Evolutionary conservation across 129 eudicot species (phyloP), one percentile per base, ranked within the genome.

Genomic region (Dittrichia graveolens): DNA sequence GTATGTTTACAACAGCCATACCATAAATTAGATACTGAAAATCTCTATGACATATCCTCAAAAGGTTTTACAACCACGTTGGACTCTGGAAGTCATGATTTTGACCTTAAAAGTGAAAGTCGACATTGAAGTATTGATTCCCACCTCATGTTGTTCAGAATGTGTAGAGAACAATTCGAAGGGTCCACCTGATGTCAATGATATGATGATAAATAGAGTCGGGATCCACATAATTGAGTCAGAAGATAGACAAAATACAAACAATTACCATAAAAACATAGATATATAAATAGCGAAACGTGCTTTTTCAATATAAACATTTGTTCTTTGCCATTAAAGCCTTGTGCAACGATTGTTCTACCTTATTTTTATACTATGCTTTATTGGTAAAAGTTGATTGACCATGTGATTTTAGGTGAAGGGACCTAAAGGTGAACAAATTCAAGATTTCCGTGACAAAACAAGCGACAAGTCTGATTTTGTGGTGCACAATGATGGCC

Each of bases 351-450:
- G 14, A 13, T 58, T 59, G 10, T 58, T 58, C n/a, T 8, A 14
- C 65, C 42, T 39, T 60, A 3, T 14, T 3, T 73, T 66, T 57
- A 52, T 56, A 66, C 2, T 42, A 11, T 56, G 39, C 19, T 46
- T 53, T 35, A 12, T 56, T 19, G 41, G 5, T 76, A 43, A 56
- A 49, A 58, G 8, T 55, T 50, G 12, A 58, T 76, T 40, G 60
- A 61, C 71, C 66, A 64, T 69, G 56, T 57, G 44, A 77, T 75
- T 53, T 67, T 75, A 93, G 98, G 95, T 93, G 15, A 94, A 78
- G 49, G 97, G 96, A 53, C 98, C 98, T 5, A 80, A 81, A 45
- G 97, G 95, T 18, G 95, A 90, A 62, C 98, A 90, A 67, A 59
- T 94, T 74, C 93, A 88, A 15, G 95, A 90, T 70, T 69, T 84